Conservation (phyloP, 164 flowering plant species). For the Annona cherimola region DNA sequence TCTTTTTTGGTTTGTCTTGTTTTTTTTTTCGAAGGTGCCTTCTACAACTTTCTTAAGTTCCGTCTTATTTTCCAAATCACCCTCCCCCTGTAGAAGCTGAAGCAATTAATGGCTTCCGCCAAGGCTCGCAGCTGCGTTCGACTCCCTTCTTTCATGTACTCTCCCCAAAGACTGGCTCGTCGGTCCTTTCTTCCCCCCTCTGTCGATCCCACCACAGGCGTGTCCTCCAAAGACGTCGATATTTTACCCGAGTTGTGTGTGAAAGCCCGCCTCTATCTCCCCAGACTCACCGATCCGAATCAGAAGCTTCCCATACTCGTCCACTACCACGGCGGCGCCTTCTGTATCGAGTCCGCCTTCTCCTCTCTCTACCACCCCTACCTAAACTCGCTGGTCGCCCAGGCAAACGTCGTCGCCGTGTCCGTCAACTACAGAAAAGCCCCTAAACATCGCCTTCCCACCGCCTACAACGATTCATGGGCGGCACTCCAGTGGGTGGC, state of each 20-base stretch:
- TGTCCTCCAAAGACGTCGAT: constrained; percentile 43
- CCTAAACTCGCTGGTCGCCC: background rate
- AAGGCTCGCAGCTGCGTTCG: too few relatives aligned
- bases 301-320: constrained; percentile 2
- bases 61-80: too few relatives aligned
- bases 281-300: constrained; percentile 11
- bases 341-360: constrained; percentile 1
- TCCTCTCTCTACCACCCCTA: background rate
- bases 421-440: constrained; percentile 8
- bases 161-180: too few relatives aligned
- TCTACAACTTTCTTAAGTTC: too few relatives aligned
- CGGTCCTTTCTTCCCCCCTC: constrained; percentile 15
- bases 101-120: too few relatives aligned
- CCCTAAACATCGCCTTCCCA: constrained; percentile 8
- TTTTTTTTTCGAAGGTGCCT: too few relatives aligned
- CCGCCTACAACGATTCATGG: constrained; percentile 5
- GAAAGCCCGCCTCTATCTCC: constrained; percentile 36
- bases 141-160: too few relatives aligned
- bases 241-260: constrained; percentile 13
- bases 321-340: constrained; percentile 10
- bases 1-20: too few relatives aligned
- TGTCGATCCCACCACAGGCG: constrained; percentile 27
- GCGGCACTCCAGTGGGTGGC: constrained; percentile 4
- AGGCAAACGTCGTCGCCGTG: background rate
- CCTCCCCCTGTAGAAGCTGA: too few relatives aligned